Evolutionary conservation across 169 alveolate species (phyloP), one percentile per base, ranked within the genome.

Genomic region (Fabrea salina): DNA sequence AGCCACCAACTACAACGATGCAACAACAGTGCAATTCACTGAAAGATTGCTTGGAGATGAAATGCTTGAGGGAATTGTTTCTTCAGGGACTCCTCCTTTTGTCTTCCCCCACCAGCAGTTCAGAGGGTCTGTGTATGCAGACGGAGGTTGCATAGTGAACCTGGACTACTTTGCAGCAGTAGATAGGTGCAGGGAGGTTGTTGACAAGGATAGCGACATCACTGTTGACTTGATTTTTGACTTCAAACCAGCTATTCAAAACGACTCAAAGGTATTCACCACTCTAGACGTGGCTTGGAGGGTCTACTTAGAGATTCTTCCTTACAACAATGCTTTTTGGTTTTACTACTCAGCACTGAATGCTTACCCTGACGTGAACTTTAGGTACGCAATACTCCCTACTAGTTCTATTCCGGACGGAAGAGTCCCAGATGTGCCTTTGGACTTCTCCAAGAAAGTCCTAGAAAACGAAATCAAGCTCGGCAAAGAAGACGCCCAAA

Each of bases 161-260:
- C 16, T 82, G 22, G 87, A 82, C 40, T 3, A 64, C 33, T 40
- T 7, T 32, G 79, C 82, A 27, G 80, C 87, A 6, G 59, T 82
- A 22, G 43, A 59, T n/a, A 59, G 83, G 25, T 82, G 87, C 61
- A 30, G 11, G 39, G 83, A 61, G 4, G 50, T 75, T 27, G 79
- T 47, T 3, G 76, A 53, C 3, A 71, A 81, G 22, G 57, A 74
- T 8, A 22, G 22, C 33, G 71, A 71, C 5, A 66, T 80, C 33
- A 72, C 41, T 5, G 71, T 74, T 1, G 86, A 81, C 47, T 47
- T 53, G 0, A 41, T 81, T 56, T 44, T 81, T 32, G 11, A 58
- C n/a, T 25, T 19, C n/a, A 30, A 30, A 47, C 33, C 30, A 19
- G 47, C 41, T 37, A n/a, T 58, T 5, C 57, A 22, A 6, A 5